Evolutionary conservation across 805 yeast genomes (phyloP).

Genomic region (Tetrapisispora arboricola): DNA sequence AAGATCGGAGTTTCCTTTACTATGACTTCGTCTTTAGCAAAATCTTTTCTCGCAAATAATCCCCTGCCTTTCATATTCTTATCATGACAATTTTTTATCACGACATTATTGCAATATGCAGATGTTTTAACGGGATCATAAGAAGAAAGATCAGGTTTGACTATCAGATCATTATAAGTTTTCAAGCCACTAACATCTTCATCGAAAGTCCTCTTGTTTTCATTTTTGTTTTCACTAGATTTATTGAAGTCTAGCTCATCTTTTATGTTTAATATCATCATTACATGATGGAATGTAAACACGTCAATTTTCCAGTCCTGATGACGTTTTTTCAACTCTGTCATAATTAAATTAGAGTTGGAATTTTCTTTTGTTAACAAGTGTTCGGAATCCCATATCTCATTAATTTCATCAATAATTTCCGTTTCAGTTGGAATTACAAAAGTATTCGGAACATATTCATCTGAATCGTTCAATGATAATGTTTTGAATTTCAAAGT

Average conservation of each 20-base stretch:
- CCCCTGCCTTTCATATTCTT: conserved; percentile 15
- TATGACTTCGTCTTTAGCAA: conserved; percentile 41
- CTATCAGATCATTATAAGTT: conserved; percentile 36
- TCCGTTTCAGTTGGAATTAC: conserved; percentile 48
- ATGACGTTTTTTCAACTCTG: conserved; percentile 38
- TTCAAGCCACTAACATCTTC: conserved; percentile 31
- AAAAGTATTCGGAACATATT: conserved; percentile 6
- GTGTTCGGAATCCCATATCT: conserved; percentile 53
- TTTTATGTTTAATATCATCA: conserved; percentile 42
- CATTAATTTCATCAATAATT: conserved; percentile 49
- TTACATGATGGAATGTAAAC: conserved; percentile 24
- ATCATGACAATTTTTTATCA: neutral
- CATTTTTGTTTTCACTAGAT: conserved; percentile 11
- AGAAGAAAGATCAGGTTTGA: conserved; percentile 7
- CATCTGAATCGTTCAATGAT: conserved; percentile 17
- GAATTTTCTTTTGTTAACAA: conserved; percentile 52
- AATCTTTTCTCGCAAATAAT: conserved; percentile 39
- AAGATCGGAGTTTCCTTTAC: conserved; percentile 57
- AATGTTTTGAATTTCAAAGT: conserved; percentile 15
- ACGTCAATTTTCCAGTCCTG: conserved; percentile 46
- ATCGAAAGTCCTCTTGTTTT: neutral
- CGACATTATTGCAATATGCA: neutral
- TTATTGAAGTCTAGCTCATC: conserved; percentile 37
- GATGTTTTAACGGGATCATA: neutral
- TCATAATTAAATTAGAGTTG: conserved; percentile 40